These are phyloP conservation scores for Starmerella sp. DNA, from an alignment of 805 yeast genomes.

Conservation along the genomic window DNA sequence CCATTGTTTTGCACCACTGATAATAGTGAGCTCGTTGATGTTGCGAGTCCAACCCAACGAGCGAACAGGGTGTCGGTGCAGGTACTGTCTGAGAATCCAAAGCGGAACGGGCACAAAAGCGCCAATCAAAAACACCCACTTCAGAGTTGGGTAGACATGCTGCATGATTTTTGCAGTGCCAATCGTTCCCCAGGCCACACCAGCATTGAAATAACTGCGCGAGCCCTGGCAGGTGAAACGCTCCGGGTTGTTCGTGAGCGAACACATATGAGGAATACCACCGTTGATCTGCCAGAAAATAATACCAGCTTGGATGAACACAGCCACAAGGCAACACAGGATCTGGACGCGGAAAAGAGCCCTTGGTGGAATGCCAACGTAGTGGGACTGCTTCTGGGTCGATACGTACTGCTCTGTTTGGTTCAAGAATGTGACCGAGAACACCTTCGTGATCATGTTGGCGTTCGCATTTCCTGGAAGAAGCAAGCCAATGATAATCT, in stretches of 20 bases:
- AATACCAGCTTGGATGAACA: conserved; percentile 12
- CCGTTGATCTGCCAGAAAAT: conserved; percentile 13
- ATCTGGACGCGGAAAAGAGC: conserved; percentile 14
- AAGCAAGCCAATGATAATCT: conserved; percentile 46
- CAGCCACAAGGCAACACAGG: conserved; percentile 8
- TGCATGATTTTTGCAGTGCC: conserved; percentile 43
- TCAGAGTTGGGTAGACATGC: conserved; percentile 46
- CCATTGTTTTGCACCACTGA: conserved; percentile 35
- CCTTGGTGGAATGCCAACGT: conserved; percentile 26
- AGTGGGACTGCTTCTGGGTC: conserved; percentile 45
- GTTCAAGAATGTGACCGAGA: conserved; percentile 45
- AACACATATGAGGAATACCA: conserved; percentile 26
- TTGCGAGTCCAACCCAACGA: conserved; percentile 18
- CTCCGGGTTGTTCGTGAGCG: conserved; percentile 30
- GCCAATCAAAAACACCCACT: conserved; percentile 54
- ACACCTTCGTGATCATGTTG: conserved; percentile 39
- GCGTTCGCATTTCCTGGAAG: conserved; percentile 46
- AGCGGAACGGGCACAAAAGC: conserved; percentile 18
- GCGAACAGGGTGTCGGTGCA: conserved; percentile 27
- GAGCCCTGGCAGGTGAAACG: conserved; percentile 35
- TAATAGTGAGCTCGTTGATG: conserved; percentile 37
- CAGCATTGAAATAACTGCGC: conserved; percentile 36
- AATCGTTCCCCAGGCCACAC: conserved; percentile 45
- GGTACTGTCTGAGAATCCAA: conserved; percentile 12
- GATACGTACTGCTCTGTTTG: conserved; percentile 52